A percentile compares a stretch with the other conserved stretches of the same genome.
Evolutionary conservation across 2,329 filamentous ascomycete genomes (phyloP).

Genomic region (Xylaria sp.): DNA sequence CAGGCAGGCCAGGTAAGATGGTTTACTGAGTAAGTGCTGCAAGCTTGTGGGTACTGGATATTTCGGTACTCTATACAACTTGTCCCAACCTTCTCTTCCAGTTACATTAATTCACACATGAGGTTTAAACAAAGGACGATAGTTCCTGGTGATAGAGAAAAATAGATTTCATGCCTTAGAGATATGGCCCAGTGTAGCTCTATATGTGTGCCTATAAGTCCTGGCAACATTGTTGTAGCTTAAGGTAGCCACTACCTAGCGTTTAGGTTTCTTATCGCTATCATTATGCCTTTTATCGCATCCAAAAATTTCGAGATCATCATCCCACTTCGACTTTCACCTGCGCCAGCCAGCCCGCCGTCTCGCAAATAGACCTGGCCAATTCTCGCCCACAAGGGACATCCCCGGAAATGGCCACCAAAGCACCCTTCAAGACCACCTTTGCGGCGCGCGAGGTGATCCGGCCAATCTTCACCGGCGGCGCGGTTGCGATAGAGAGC

Average conservation of each 20-base stretch:
- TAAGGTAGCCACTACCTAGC: constrained; percentile 12
- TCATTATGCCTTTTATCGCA: constrained; percentile 31
- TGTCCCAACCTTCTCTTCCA: background rate
- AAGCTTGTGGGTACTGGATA: background rate
- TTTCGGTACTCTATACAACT: background rate
- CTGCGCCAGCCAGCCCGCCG: constrained; percentile 11
- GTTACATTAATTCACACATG: background rate
- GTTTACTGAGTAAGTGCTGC: background rate
- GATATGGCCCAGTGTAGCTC: background rate
- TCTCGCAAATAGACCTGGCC: constrained; percentile 11
- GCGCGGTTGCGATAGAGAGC: constrained; percentile 84
- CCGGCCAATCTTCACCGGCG: constrained; percentile 93
- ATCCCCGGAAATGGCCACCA: constrained; percentile 65
- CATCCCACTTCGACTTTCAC: constrained; percentile 29
- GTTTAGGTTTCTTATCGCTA: constrained; percentile 40
- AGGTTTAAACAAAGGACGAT: background rate
- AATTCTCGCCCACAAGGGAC: constrained; percentile 5
- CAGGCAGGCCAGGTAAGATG: background rate
- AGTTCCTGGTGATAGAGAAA: background rate
- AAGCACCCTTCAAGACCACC: constrained; percentile 80
- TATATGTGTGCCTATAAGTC: background rate
- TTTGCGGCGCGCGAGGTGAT: constrained; percentile 87
- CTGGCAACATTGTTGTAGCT: background rate
- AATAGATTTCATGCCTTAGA: background rate
- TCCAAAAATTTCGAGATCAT: constrained; percentile 44